A percentile compares a stretch with the other conserved stretches of the same genome.
Evolutionary conservation across 768 basidiomycete genomes (phyloP).

Genomic region (Mycena vitilis): DNA sequence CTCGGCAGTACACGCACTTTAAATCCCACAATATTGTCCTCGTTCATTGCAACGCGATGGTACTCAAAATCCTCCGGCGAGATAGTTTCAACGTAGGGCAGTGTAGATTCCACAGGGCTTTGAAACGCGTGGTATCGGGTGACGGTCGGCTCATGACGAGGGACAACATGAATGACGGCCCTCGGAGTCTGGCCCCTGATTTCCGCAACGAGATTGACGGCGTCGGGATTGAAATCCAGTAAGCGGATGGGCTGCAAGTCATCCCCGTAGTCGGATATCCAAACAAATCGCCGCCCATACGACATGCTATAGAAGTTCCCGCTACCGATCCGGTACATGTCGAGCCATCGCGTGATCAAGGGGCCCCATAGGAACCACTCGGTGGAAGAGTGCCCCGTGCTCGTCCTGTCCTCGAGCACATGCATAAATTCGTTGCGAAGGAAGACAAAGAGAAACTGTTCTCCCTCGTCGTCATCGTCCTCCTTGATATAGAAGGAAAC

Average conservation of each 20-base stretch:
- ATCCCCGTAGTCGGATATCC: neutral
- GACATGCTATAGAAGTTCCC: neutral
- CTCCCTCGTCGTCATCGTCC: neutral
- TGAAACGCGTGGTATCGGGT: neutral
- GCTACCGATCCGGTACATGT: neutral
- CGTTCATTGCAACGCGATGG: neutral
- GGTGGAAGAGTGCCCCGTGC: neutral
- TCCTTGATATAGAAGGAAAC: no score
- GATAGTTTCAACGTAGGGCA: neutral
- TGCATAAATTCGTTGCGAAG: neutral
- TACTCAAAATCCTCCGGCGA: neutral
- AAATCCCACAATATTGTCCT: no score
- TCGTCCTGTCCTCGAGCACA: neutral
- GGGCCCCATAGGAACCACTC: neutral
- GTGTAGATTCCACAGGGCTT: neutral
- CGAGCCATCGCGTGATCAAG: neutral
- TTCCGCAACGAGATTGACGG: neutral
- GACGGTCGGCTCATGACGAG: neutral
- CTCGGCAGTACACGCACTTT: no score
- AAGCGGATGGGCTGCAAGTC: neutral
- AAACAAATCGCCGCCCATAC: conserved; percentile 2
- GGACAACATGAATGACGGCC: neutral
- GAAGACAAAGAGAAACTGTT: neutral
- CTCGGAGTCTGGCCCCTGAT: neutral
- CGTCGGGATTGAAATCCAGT: neutral